Base-by-base conservation (phyloP, 208 protist species). In the Trichomonas tenax region DNA sequence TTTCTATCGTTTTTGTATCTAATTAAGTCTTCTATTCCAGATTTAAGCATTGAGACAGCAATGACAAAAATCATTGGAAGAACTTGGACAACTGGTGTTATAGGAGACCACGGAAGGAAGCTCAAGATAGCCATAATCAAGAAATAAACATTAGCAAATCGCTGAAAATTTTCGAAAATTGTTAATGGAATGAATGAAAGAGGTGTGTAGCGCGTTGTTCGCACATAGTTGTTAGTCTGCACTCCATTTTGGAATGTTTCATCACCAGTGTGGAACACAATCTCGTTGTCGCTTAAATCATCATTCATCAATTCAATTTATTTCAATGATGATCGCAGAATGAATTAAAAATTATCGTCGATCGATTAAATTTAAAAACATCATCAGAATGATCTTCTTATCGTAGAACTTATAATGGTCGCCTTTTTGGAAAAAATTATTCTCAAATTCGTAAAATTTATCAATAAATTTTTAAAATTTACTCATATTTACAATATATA, bases 91-190 rank as follows among this genome's bases (percentile, higher is more conserved):
- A 96, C 41, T 4, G 36, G 96, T 0, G 49, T 45, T 26, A 96
- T 63, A 34, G 96, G 96, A 44, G 96, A 93, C 36, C 14, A 48
- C 17, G 93, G 82, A 17, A 63, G 41, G 21, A 95, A 95, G 44
- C 72, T 49, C n/a, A 84, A 8, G 0, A 96, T 40, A 44, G 34
- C 46, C 3, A 96, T 89, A 11, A 96, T 95, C 36, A 96, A 46
- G 51, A 96, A 96, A 17, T 96, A 96, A 49, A 96, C 51, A 36
- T 96, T 96, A 10, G 96, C 41, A 40, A 96, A 49, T 34, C 40
- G 49, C n/a, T 84, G 96, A 82, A 96, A 96, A 45, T 96, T 93
- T 49, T 96, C 96, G 14, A 96, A 95, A 11, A 96, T 41, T 26
- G 93, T 96, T 23, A 96, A 89, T 2, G 96, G 96, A 45, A 96